A percentile compares a stretch with the other conserved stretches of the same genome.
phyloP scores from a whole-genome alignment of 371 early-diverging fungal genomes.

The Zancudomyces culisetae region DNA sequence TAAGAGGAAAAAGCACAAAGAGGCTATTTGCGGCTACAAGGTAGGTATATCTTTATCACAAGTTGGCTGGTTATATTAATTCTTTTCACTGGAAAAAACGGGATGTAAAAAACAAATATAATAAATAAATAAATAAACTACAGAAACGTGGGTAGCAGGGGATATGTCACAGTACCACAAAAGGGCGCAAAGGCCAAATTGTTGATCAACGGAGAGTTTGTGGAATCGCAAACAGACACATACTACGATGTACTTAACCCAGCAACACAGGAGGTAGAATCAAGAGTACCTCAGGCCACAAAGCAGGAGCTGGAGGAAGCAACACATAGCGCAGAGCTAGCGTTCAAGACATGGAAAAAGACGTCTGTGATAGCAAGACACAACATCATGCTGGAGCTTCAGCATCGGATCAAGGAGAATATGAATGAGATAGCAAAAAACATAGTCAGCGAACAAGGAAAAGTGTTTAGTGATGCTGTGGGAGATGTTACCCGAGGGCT shows the following conservation, averaged over 20 bases:
- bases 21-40: too few relatives aligned
- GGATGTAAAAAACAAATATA: too few relatives aligned
- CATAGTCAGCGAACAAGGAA: slow-evolving; percentile 85
- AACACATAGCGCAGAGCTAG: slow-evolving; percentile 45
- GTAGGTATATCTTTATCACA: too few relatives aligned
- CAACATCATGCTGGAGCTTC: slow-evolving; percentile 81
- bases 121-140: too few relatives aligned
- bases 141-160: too few relatives aligned
- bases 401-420: slow-evolving; percentile 63
- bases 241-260: slow-evolving; percentile 87
- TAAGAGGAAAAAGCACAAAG: too few relatives aligned
- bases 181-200: slow-evolving; percentile 35
- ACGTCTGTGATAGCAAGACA: slow-evolving; percentile 67
- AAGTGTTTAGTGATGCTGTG: slow-evolving; percentile 81
- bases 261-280: slow-evolving; percentile 83
- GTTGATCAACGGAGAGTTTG: slow-evolving; percentile 81
- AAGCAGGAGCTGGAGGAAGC: slow-evolving; percentile 68
- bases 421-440: slow-evolving; percentile 67
- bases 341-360: slow-evolving; percentile 78
- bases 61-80: too few relatives aligned
- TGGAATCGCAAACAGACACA: slow-evolving; percentile 64
- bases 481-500: slow-evolving; percentile 79
- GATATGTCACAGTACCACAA: slow-evolving; percentile 6
- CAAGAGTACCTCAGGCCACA: slow-evolving; percentile 79
- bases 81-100: too few relatives aligned